Conservation (phyloP, 2,329 filamentous ascomycete genomes). For the Colletotrichum sp. region DNA sequence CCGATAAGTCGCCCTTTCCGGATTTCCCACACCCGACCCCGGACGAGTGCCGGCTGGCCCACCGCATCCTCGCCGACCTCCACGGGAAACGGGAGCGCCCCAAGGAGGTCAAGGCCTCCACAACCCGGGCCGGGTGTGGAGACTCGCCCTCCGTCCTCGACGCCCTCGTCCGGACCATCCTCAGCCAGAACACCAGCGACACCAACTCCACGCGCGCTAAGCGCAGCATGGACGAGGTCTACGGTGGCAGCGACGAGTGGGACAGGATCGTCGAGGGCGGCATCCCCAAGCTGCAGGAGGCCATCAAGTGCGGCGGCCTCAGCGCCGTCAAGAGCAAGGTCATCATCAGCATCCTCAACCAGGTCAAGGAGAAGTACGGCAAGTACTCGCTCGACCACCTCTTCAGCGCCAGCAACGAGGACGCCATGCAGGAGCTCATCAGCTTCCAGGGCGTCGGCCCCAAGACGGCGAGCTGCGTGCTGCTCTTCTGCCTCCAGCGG, state of each 20-base stretch:
- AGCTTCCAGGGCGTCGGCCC: conserved; percentile 57
- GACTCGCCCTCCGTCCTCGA: conserved; percentile 56
- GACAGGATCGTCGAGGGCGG: conserved; percentile 45
- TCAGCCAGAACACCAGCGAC: conserved; percentile 59
- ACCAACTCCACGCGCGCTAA: conserved; percentile 65
- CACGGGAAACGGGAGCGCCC: conserved; percentile 72
- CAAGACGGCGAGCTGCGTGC: conserved; percentile 59
- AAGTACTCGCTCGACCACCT: conserved; percentile 55
- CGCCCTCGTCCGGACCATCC: conserved; percentile 55
- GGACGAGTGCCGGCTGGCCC: conserved; percentile 73
- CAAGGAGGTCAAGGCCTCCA: conserved; percentile 63
- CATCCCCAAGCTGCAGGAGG: conserved; percentile 49
- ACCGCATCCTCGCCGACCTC: conserved; percentile 64
- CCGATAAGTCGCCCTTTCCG: conserved; percentile 66
- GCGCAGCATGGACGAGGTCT: conserved; percentile 48
- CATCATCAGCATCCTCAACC: conserved; percentile 71
- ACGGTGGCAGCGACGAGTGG: conserved; percentile 50
- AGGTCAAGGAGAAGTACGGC: conserved; percentile 57
- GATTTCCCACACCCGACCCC: conserved; percentile 69
- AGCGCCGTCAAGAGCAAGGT: conserved; percentile 75
- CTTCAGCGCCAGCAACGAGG: conserved; percentile 44
- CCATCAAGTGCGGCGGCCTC: conserved; percentile 75
- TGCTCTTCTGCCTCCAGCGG: conserved; percentile 54
- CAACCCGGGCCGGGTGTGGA: conserved; percentile 68
- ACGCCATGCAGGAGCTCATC: conserved; percentile 56